These are phyloP conservation scores for Bimuria novae-zelandiae DNA, from an alignment of 2,329 filamentous ascomycete genomes.

Conservation along the genomic window DNA sequence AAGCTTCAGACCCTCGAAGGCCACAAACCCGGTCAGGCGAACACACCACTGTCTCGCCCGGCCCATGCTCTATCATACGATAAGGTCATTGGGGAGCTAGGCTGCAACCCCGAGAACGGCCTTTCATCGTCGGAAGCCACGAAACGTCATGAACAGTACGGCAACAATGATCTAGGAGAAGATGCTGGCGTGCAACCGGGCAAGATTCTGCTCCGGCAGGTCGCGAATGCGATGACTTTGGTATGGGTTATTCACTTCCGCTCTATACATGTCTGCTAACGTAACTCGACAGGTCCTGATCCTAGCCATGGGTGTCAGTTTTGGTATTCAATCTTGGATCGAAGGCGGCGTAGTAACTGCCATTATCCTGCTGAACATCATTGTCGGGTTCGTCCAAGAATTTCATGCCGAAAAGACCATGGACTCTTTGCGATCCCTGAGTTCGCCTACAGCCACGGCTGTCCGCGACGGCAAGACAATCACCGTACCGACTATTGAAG, in stretches of 20 bases:
- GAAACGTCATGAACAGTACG: constrained; percentile 63
- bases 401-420: constrained; percentile 56
- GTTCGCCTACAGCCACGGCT: constrained; percentile 51
- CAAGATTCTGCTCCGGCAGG: constrained; percentile 73
- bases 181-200: constrained; percentile 69
- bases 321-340: constrained; percentile 53
- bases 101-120: constrained; percentile 66
- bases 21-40: constrained; percentile 53
- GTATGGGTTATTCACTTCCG: constrained; percentile 43
- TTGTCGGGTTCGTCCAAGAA: constrained; percentile 53
- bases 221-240: constrained; percentile 78
- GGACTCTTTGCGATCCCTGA: constrained; percentile 53
- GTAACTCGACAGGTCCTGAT: constrained; percentile 43
- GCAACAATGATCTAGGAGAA: constrained; percentile 72
- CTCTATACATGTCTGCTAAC: neutral
- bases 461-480: constrained; percentile 60
- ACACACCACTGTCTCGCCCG: constrained; percentile 62
- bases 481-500: constrained; percentile 59
- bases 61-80: constrained; percentile 63
- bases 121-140: constrained; percentile 64
- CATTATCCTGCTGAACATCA: constrained; percentile 52
- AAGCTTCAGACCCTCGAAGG: constrained; percentile 41
- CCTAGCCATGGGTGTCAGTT: constrained; percentile 55
- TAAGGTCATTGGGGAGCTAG: constrained; percentile 60
- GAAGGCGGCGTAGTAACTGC: constrained; percentile 54